These are phyloP conservation scores for Porpolomopsis calyptriformis DNA, from an alignment of 768 basidiomycete genomes.

Conservation along the genomic window DNA sequence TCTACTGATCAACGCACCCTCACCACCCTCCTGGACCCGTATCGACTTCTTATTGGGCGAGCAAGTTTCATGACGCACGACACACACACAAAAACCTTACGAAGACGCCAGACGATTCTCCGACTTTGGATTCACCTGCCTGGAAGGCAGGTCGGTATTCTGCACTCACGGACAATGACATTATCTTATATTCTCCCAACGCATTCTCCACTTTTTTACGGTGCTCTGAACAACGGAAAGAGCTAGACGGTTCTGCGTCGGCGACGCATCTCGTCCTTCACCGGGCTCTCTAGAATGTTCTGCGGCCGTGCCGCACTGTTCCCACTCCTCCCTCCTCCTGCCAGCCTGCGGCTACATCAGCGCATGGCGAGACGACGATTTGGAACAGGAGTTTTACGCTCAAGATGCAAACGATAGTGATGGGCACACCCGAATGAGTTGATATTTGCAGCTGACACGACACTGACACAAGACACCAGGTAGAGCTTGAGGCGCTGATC, in stretches of 20 bases:
- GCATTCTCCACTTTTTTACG: constrained; percentile 20
- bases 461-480: constrained; percentile 61
- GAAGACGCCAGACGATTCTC: constrained; percentile 28
- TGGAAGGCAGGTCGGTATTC: constrained; percentile 13
- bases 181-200: constrained; percentile 33
- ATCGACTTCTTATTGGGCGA: constrained; percentile 19
- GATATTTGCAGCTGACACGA: constrained; percentile 45
- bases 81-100: constrained; percentile 19
- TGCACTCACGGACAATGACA: constrained; percentile 30
- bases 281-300: constrained; percentile 22
- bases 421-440: constrained; percentile 40
- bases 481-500: constrained; percentile 46
- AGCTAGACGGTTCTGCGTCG: constrained; percentile 29
- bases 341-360: constrained; percentile 33
- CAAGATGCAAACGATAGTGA: constrained; percentile 29
- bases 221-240: constrained; percentile 17
- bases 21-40: constrained; percentile 14
- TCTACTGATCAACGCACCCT: constrained; percentile 34
- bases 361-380: not conserved
- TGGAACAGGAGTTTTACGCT: constrained; percentile 21
- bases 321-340: constrained; percentile 12
- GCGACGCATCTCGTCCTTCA: constrained; percentile 24
- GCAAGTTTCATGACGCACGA: constrained; percentile 12
- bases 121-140: constrained; percentile 19
- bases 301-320: constrained; percentile 50